These are phyloP conservation scores for Fistulinella prunicolor DNA, from an alignment of 768 basidiomycete genomes.

Conservation along the genomic window DNA sequence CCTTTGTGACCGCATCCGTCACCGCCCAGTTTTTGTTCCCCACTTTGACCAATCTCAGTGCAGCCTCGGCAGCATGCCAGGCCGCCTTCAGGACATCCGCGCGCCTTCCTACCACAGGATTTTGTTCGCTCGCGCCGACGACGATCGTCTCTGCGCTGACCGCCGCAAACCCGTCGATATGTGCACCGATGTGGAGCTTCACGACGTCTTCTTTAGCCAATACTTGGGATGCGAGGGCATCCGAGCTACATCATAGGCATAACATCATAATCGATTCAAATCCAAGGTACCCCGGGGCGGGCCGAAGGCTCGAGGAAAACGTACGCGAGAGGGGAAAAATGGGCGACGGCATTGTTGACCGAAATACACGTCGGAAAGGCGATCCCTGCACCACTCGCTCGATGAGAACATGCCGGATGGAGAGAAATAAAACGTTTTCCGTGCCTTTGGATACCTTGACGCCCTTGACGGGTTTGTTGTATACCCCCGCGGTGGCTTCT, in stretches of 20 bases:
- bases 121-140: slow-evolving; percentile 69
- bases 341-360: slow-evolving; percentile 92
- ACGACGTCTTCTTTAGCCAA: slow-evolving; percentile 89
- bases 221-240: slow-evolving; percentile 62
- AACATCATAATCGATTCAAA: slow-evolving; percentile 27
- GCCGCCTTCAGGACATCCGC: slow-evolving; percentile 95
- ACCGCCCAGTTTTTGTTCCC: slow-evolving; percentile 96
- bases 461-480: slow-evolving; percentile 89
- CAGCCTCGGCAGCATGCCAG: slow-evolving; percentile 88
- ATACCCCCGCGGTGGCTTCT: slow-evolving; percentile 77
- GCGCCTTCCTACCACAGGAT: slow-evolving; percentile 78
- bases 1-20: slow-evolving; percentile 79
- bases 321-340: slow-evolving; percentile 94
- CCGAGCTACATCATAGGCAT: slow-evolving; percentile 49
- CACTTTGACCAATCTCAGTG: slow-evolving; percentile 86
- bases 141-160: slow-evolving; percentile 93
- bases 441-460: slow-evolving; percentile 84
- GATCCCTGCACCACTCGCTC: slow-evolving; percentile 51
- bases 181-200: slow-evolving; percentile 93
- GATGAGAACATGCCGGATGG: slow-evolving; percentile 6
- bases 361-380: slow-evolving; percentile 94
- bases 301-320: slow-evolving; percentile 31
- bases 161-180: slow-evolving; percentile 96
- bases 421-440: slow-evolving; percentile 18
- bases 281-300: neutral